Conservation (phyloP, 176 grass and related monocot species). For the Poa pratensis region DNA sequence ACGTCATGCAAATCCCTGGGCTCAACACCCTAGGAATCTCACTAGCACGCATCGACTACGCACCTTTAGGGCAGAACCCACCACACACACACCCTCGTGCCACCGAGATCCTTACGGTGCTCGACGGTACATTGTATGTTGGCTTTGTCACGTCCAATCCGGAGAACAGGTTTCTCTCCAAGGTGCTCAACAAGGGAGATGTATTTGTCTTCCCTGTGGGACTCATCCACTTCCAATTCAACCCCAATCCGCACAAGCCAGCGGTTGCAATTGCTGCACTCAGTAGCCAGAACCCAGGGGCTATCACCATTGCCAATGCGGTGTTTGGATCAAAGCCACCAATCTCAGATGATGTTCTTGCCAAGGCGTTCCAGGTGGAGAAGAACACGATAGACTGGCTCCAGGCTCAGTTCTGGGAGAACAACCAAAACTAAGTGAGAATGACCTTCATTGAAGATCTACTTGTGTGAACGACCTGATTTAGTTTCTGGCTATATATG, state of each 20-base stretch:
- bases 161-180: neutral
- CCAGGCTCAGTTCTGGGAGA: neutral
- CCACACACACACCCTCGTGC: neutral
- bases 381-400: neutral
- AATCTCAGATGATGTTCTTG: neutral
- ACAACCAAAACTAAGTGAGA: neutral
- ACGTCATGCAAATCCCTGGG: neutral
- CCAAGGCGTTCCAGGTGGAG: neutral
- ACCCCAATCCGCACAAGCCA: neutral
- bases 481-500: neutral
- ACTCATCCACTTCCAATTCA: neutral
- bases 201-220: neutral
- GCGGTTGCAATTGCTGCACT: neutral
- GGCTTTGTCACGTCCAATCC: neutral
- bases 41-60: neutral
- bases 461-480: neutral
- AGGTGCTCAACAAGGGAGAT: neutral
- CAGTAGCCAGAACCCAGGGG: neutral
- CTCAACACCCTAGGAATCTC: neutral
- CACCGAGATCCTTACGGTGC: neutral
- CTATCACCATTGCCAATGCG: constrained; percentile 1
- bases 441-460: neutral
- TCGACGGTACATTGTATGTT: neutral
- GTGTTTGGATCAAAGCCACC: constrained; percentile 1
- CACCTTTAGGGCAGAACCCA: too few species aligned